Percentiles rank a stretch among this genome's conserved stretches.
phyloP scores from a whole-genome alignment of 1,284 basidiomycete genomes.

The Ganoderma sinense region DNA sequence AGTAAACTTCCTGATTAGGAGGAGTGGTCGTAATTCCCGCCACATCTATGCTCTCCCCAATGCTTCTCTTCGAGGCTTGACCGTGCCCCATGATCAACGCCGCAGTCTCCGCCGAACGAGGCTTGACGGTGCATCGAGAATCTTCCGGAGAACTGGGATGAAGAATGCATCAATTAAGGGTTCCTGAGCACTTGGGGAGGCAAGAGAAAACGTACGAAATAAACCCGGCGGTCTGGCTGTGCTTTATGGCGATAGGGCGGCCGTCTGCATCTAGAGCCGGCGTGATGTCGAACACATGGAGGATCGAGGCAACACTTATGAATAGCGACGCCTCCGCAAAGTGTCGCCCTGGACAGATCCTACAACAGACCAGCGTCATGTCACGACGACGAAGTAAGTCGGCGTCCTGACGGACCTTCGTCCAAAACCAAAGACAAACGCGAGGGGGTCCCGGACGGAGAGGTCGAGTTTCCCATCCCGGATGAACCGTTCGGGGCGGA shows the following conservation, averaged over 20 bases:
- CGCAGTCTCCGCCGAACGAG: not conserved
- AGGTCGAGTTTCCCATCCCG: not conserved
- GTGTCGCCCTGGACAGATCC: constrained; percentile 44
- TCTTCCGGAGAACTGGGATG: not conserved
- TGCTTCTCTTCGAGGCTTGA: not conserved
- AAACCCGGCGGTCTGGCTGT: not conserved
- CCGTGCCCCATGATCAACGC: not conserved
- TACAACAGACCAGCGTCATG: not conserved
- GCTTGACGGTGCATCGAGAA: not conserved
- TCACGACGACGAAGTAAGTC: not conserved
- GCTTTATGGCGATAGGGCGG: not conserved
- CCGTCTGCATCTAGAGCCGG: constrained; percentile 6
- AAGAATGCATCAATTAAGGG: not conserved
- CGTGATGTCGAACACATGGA: constrained; percentile 14
- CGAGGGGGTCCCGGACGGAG: not conserved
- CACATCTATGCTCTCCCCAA: not conserved
- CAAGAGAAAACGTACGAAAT: not conserved
- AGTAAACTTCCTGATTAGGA: too few relatives aligned
- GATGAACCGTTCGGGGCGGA: not conserved
- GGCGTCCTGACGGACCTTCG: not conserved
- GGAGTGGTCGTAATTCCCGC: not conserved
- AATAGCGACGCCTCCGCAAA: constrained; percentile 17
- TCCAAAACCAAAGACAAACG: not conserved
- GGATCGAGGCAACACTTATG: constrained; percentile 8
- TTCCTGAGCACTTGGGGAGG: not conserved